phyloP scores from a whole-genome alignment of 78 protist genomes.

The Chrysochromulina parva region DNA sequence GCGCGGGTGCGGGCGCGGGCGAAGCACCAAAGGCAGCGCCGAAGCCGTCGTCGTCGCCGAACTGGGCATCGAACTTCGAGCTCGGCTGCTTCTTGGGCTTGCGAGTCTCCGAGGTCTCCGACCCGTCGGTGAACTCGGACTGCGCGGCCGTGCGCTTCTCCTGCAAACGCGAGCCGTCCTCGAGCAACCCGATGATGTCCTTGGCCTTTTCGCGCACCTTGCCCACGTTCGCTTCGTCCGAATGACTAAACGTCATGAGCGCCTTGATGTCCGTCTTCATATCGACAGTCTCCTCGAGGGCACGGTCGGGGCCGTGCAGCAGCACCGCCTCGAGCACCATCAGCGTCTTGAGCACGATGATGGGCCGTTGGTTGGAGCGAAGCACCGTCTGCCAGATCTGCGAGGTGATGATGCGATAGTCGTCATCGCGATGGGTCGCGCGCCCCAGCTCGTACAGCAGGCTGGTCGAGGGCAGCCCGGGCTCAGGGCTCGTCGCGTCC shows the following conservation, averaged over 20 bases:
- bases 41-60: constrained; percentile 11
- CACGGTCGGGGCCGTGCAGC: constrained; percentile 24
- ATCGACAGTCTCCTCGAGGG: constrained; percentile 14
- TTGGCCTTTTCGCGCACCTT: background rate
- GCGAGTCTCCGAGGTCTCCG: background rate
- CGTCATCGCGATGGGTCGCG: constrained; percentile 20
- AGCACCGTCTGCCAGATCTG: background rate
- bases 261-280: constrained; percentile 27
- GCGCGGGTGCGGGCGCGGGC: background rate
- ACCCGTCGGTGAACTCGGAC: background rate
- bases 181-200: constrained; percentile 2
- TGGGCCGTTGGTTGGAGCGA: constrained; percentile 8
- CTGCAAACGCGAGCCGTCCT: background rate
- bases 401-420: background rate
- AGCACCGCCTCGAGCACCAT: constrained; percentile 8
- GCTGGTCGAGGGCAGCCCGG: background rate
- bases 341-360: constrained; percentile 17
- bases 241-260: background rate
- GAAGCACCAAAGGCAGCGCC: constrained; percentile 4
- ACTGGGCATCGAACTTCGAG: too few relatives aligned
- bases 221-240: background rate
- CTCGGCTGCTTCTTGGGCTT: background rate
- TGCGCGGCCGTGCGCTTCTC: background rate
- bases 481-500: background rate
- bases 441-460: constrained; percentile 25